Conservation (phyloP, 2,329 filamentous ascomycete genomes). For the Cordyceps farinosa region DNA sequence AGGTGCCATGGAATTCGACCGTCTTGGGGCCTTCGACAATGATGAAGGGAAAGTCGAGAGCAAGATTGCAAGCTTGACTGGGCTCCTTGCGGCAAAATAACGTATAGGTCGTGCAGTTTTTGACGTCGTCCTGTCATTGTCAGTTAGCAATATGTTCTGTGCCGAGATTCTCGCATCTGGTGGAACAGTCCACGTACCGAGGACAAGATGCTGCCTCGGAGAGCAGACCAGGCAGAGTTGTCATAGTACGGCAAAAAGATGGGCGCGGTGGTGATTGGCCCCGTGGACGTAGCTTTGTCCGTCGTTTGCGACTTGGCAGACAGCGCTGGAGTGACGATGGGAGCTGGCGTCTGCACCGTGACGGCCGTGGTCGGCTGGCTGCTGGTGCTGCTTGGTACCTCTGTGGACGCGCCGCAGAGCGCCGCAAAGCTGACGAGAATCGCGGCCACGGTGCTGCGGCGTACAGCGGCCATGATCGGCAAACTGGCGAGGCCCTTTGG, state of each 20-base stretch:
- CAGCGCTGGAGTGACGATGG: slow-evolving; percentile 21
- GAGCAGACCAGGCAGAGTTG: slow-evolving; percentile 39
- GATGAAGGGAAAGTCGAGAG: slow-evolving; percentile 45
- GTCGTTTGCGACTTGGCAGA: neutral
- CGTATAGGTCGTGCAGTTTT: slow-evolving; percentile 42
- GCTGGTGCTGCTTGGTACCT: neutral
- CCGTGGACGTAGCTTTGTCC: slow-evolving; percentile 18
- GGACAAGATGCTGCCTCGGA: slow-evolving; percentile 45
- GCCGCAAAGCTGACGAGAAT: neutral
- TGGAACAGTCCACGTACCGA: slow-evolving; percentile 32
- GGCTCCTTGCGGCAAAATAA: slow-evolving; percentile 45
- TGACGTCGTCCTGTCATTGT: slow-evolving; percentile 32
- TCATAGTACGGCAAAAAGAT: slow-evolving; percentile 45
- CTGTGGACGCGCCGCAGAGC: slow-evolving; percentile 2
- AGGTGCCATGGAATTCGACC: slow-evolving; percentile 42
- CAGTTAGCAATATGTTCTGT: neutral
- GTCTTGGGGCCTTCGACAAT: slow-evolving; percentile 45
- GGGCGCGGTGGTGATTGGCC: slow-evolving; percentile 39
- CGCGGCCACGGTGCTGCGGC: slow-evolving; percentile 4
- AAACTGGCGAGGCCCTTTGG: neutral
- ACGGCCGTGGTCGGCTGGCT: slow-evolving; percentile 14
- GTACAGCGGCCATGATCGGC: slow-evolving; percentile 7
- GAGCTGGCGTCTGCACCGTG: slow-evolving; percentile 13
- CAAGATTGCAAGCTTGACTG: slow-evolving; percentile 41
- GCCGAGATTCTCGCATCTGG: neutral